Evolutionary conservation across 2,329 filamentous ascomycete species (phyloP), one percentile per base, ranked within the genome.

Genomic region (Cladophialophora psammophila): DNA sequence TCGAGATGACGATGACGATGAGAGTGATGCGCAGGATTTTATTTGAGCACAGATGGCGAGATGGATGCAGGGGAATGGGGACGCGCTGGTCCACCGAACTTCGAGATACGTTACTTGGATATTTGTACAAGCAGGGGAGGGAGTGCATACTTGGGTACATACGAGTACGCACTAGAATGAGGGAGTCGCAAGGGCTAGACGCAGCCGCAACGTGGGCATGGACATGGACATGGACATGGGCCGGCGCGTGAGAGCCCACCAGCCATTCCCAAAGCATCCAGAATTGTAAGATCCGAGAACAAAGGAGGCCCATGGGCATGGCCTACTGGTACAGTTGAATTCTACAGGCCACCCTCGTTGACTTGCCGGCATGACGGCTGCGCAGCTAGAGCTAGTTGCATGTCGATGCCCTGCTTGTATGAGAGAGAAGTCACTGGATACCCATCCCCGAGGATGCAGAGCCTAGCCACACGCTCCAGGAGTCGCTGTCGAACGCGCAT

Each of bases 261-360:
- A 50, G 20, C 45, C 45, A 50, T 50, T 50, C 45, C n/a, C 45
- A 50, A 50, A 50, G 20, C 45, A 50, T 50, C 45, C 45, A 50
- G 18, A 50, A 50, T 10, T 26, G 18, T 13, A 50, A 50, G 45
- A 50, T 50, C 20, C 45, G 45, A 50, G 45, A 50, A 31, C 45
- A 50, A 50, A 50, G 45, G 9, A 31, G 45, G 9, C 45, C 45
- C 40, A n/a, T n/a, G n/a, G n/a, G n/a, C 5, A 42, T n/a, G 13
- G 13, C 15, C 2, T 26, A 26, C 26, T 26, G 2, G 26, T 26
- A 26, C 26, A 26, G 26, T 3, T 26, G 26, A 26, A 26, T 26
- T 26, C 26, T 26, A 26, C 26, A 26, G 3, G 26, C 26, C 26
- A 26, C 26, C 26, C 26, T 26, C 26, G 26, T 26, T 26, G 26